phyloP scores from a whole-genome alignment of 1,139 yeast genomes.

The Suzukiozyma palmioleophila region DNA sequence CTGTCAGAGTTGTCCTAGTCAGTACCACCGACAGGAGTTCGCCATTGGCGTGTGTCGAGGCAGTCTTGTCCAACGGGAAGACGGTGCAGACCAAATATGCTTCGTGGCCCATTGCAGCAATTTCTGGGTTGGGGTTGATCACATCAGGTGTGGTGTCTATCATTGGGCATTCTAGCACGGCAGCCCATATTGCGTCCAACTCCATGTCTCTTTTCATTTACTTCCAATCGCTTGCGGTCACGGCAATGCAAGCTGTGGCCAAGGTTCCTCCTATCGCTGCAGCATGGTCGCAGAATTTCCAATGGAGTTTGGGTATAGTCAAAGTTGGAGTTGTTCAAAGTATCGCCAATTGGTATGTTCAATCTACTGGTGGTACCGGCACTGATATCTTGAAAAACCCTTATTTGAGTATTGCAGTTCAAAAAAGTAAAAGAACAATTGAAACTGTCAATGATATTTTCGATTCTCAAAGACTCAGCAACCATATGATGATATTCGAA shows the following conservation, averaged over 20 bases:
- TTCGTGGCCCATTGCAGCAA: constrained; percentile 94
- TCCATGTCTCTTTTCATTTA: constrained; percentile 88
- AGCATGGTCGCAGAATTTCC: constrained; percentile 96
- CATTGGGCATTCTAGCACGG: constrained; percentile 86
- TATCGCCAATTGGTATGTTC: constrained; percentile 91
- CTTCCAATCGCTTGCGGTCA: constrained; percentile 90
- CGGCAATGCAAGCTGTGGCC: constrained; percentile 94
- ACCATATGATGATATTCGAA: constrained; percentile 23
- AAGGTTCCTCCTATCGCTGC: constrained; percentile 95
- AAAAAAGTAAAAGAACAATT: constrained; percentile 32
- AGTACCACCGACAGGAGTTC: constrained; percentile 40
- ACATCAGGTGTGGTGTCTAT: constrained; percentile 86
- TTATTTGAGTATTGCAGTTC: constrained; percentile 74
- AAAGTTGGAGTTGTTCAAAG: constrained; percentile 75
- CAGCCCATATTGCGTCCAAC: constrained; percentile 95
- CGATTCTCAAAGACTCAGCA: constrained; percentile 13
- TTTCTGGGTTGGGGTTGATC: constrained; percentile 81
- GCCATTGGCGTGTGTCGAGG: constrained; percentile 86
- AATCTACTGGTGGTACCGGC: constrained; percentile 90
- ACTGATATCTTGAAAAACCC: constrained; percentile 60
- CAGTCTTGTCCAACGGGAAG: constrained; percentile 79
- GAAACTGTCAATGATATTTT: constrained; percentile 16
- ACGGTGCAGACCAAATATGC: constrained; percentile 95
- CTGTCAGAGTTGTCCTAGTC: constrained; percentile 65
- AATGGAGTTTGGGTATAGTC: constrained; percentile 94